Percentiles rank a stretch among this genome's conserved stretches.
These are phyloP conservation scores for Rosa hybrid DNA, from an alignment of 331 rosid species.

Conservation along the genomic window DNA sequence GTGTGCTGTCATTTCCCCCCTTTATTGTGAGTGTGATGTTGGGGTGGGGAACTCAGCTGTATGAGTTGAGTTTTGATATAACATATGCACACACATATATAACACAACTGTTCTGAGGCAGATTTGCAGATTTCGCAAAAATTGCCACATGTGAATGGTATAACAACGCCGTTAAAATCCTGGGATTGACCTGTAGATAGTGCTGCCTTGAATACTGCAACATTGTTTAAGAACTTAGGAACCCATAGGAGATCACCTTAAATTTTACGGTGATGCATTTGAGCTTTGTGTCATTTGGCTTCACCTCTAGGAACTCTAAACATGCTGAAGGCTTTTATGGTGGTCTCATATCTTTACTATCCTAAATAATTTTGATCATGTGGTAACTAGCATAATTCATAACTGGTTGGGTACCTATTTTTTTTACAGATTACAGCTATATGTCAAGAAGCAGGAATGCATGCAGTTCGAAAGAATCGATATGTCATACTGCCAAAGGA, in stretches of 20 bases:
- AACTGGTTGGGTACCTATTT: background rate
- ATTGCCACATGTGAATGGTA: background rate
- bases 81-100: background rate
- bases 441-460: conserved; percentile 99
- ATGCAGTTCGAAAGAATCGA: conserved; percentile 95
- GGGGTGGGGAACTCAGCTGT: background rate
- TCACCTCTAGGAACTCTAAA: background rate
- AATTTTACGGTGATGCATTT: background rate
- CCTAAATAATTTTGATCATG: background rate
- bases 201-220: background rate
- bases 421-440: conserved; percentile 78
- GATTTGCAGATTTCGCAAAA: background rate
- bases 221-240: background rate
- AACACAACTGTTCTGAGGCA: background rate
- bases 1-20: background rate
- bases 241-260: background rate
- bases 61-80: background rate
- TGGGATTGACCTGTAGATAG: background rate
- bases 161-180: background rate
- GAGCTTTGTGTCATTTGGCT: background rate
- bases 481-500: conserved; percentile 94
- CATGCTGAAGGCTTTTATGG: background rate
- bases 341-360: background rate
- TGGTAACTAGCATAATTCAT: background rate
- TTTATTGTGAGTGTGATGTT: background rate